Evolutionary conservation across 148 eudicot genomes (phyloP), one percentile per base, ranked within the genome.

Genomic region (Tetragonia tetragonoides): DNA sequence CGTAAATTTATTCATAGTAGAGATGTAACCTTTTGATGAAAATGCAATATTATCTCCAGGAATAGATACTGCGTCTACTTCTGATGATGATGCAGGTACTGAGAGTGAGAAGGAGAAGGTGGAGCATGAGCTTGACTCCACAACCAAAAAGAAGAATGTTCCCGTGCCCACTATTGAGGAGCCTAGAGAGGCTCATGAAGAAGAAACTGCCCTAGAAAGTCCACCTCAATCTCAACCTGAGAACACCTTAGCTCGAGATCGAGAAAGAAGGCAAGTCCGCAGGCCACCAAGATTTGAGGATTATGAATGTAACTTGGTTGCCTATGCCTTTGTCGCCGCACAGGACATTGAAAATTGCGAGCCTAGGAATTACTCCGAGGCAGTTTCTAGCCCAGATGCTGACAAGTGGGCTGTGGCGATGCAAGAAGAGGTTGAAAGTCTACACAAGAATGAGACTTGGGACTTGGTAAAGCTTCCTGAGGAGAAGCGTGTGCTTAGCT

Each of bases 371-470:
- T 71, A 71, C 24, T 11, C n/a, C 16, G 10, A 71, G 18, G 75
- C 75, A 1, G 24, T 49, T 21, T 23, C 75, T 12, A 4, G 41
- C 10, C 3, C 3, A 23, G 23, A 56, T 41, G 59, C 57, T 7
- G 5, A 38, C 7, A 69, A 77, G 16, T 77, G 68, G 80, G 23
- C 54, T 5, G 21, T 21, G 3, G 62, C 38, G 3, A 68, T 67
- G 79, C 46, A 68, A 37, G 53, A 65, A 23, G 72, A 65, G 34
- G 63, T 76, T 28, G 62, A 76, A 37, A 64, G 70, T 64, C 71
- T 76, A 17, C 60, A 76, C 42, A 65, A 49, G 44, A 76, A 66
- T 51, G 12, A 37, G 5, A 77, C 80, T 68, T 69, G 42, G 67
- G 74, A 77, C 3, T 15, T 77, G 37, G 34, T 56, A 2, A 40